Percentiles rank a stretch among this genome's conserved stretches.
phyloP scores from a whole-genome alignment of 2,329 filamentous ascomycete genomes.

The Sordariomycetes sp. region DNA sequence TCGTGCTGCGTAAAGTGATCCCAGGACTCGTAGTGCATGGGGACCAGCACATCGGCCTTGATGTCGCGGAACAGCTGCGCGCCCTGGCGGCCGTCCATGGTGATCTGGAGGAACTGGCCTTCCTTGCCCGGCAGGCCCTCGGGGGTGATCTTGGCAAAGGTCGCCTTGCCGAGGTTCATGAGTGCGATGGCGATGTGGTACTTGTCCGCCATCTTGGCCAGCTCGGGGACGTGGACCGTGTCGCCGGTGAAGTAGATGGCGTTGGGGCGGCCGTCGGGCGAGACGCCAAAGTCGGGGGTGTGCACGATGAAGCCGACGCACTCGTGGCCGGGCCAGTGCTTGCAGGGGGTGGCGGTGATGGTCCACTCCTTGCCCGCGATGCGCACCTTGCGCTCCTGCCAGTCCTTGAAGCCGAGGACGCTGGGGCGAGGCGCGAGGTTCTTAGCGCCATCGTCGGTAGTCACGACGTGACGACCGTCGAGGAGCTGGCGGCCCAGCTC shows the following conservation, averaged over 20 bases:
- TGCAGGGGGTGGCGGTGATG: slow-evolving; percentile 26
- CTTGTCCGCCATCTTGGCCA: slow-evolving; percentile 16
- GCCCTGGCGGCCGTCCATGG: slow-evolving; percentile 28
- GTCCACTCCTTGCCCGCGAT: slow-evolving; percentile 19
- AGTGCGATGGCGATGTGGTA: slow-evolving; percentile 24
- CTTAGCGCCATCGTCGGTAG: slow-evolving; percentile 27
- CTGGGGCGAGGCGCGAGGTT: slow-evolving; percentile 27
- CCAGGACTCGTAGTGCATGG: slow-evolving; percentile 34
- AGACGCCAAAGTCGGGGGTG: slow-evolving; percentile 19
- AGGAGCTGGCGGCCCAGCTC: slow-evolving; percentile 27
- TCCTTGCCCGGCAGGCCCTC: too few species aligned
- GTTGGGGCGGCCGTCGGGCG: slow-evolving; percentile 21
- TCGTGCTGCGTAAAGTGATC: slow-evolving; percentile 24
- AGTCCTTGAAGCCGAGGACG: slow-evolving; percentile 22
- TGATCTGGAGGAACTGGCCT: slow-evolving; percentile 19
- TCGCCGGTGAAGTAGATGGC: slow-evolving; percentile 35
- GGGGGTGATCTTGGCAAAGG: background rate
- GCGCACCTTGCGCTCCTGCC: slow-evolving; percentile 17
- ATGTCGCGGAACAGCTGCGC: slow-evolving; percentile 23
- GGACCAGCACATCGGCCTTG: slow-evolving; percentile 24
- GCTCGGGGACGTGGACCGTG: slow-evolving; percentile 29
- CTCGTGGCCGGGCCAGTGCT: slow-evolving; percentile 28
- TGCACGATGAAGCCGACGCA: slow-evolving; percentile 29
- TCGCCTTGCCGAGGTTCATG: slow-evolving; percentile 24
- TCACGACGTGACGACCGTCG: slow-evolving; percentile 29